Evolutionary conservation across 2,329 filamentous ascomycete genomes (phyloP).

Genomic region (Xylariaceae sp.): DNA sequence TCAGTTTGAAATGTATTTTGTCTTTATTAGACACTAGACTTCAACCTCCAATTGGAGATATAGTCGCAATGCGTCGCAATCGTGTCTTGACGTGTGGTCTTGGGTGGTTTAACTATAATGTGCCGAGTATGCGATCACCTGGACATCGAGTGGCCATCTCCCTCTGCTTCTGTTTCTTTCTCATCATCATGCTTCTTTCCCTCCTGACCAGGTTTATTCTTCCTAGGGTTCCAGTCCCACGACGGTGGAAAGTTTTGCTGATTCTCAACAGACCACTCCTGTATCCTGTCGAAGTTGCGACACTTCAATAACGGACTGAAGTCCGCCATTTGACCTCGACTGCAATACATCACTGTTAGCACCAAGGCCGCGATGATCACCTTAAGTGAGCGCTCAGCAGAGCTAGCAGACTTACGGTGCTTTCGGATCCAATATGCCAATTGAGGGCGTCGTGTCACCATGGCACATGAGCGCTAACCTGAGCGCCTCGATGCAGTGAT

Average conservation of each 20-base stretch:
- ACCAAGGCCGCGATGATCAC: too few species aligned
- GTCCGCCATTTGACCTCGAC: constrained; percentile 6
- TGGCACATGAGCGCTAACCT: constrained; percentile 6
- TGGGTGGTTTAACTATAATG: too few species aligned
- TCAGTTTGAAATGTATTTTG: too few species aligned
- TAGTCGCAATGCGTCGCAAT: too few species aligned
- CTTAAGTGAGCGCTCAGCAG: too few species aligned
- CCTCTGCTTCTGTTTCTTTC: too few species aligned
- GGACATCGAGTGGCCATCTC: too few species aligned
- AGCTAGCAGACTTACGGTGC: neutral
- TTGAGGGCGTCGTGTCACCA: constrained; percentile 9
- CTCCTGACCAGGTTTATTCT: neutral
- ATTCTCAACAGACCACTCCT: constrained; percentile 8
- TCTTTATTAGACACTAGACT: too few species aligned
- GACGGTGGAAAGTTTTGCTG: neutral
- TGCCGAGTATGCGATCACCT: too few species aligned
- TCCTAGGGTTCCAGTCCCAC: constrained; percentile 5
- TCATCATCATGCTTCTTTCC: neutral
- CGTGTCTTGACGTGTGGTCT: too few species aligned
- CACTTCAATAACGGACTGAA: constrained; percentile 7
- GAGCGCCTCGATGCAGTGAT: constrained; percentile 9
- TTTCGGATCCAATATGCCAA: constrained; percentile 5
- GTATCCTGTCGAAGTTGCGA: constrained; percentile 5
- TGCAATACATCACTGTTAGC: too few species aligned
- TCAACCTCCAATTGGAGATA: too few species aligned